Percentiles rank a stretch among this genome's conserved stretches.
phyloP scores from a whole-genome alignment of 768 basidiomycete species.

The Lactarius trivialis region DNA sequence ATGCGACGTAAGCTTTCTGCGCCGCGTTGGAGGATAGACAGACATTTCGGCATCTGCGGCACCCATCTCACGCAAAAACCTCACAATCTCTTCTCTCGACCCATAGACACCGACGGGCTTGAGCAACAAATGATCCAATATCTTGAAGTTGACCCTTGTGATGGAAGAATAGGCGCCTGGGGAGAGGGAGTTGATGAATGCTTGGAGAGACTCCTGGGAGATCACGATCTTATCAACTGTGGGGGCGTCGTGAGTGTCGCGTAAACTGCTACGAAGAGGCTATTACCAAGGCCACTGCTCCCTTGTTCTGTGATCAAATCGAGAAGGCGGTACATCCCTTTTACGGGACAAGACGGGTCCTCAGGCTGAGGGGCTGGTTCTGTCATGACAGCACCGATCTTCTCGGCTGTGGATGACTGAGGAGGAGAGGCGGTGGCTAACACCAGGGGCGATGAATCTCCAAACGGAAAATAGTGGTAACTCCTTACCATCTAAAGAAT shows the following conservation, averaged over 20 bases:
- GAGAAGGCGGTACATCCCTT: conserved; percentile 47
- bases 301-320: conserved; percentile 48
- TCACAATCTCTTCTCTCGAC: conserved; percentile 43
- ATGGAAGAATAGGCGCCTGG: conserved; percentile 49
- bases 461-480: not conserved
- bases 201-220: conserved; percentile 41
- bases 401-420: not conserved
- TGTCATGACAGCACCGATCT: not conserved
- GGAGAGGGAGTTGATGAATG: conserved; percentile 41
- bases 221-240: conserved; percentile 61
- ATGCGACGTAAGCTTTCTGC: not conserved
- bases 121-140: conserved; percentile 40
- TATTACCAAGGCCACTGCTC: conserved; percentile 45
- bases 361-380: not conserved
- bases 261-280: not conserved
- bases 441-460: not conserved
- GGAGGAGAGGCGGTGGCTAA: not conserved
- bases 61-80: conserved; percentile 35
- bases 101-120: conserved; percentile 55
- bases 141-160: conserved; percentile 51
- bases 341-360: conserved; percentile 27
- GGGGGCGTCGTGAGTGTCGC: not conserved
- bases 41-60: conserved; percentile 38
- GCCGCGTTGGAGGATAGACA: conserved; percentile 19
- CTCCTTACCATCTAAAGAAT: not conserved